Base-by-base conservation (phyloP, 495 filamentous ascomycete species). In the Echria macrotheca region DNA sequence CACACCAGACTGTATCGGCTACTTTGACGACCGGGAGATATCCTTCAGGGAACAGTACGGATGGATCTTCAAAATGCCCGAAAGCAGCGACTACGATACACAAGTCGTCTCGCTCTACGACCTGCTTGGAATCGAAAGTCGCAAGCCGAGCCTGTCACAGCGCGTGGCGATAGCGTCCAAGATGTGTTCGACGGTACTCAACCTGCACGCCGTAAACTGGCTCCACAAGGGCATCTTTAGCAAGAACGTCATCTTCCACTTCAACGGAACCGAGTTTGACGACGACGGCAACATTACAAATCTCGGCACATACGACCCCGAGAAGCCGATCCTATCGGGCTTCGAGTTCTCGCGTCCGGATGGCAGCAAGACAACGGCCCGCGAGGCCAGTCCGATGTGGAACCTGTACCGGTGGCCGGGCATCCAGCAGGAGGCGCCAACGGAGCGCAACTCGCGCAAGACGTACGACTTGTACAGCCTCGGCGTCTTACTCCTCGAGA, bases 141-240 rank as follows among this genome's bases (percentile, higher is more conserved):
- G 21, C 18, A 57, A 35, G 10, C 61, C 63, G 12, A 47, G 43
- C 9, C 29, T 66, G 0, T 49, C 58, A 12, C 43, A 61, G 19
- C 42, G 63, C 0, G 22, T 66, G 11, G 21, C 28, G 7, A 32
- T 66, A 35, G 63, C 63, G 1, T n/a, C 17, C 10, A 50, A 36
- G 47, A 44, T 66, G 11, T 61, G 58, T 26, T 43, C 47, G 3
- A 61, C 61, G 0, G 36, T 62, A 3, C 36, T 66, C 41, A 53
- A 62, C 32, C 61, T 82, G 1, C 78, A 82, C 41, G 66, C 73
- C 0, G 72, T 79, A 1, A 73, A 77, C 41, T 82, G 76, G 77
- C 57, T 81, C 21, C 79, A 81, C 64, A 82, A 81, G 56, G 73
- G 74, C 0, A 55, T 82, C 1, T 70, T 75, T 21, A 72, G 68